Evolutionary conservation across 202 grass and related monocot genomes (phyloP).

Genomic region (Zoysia matrella): DNA sequence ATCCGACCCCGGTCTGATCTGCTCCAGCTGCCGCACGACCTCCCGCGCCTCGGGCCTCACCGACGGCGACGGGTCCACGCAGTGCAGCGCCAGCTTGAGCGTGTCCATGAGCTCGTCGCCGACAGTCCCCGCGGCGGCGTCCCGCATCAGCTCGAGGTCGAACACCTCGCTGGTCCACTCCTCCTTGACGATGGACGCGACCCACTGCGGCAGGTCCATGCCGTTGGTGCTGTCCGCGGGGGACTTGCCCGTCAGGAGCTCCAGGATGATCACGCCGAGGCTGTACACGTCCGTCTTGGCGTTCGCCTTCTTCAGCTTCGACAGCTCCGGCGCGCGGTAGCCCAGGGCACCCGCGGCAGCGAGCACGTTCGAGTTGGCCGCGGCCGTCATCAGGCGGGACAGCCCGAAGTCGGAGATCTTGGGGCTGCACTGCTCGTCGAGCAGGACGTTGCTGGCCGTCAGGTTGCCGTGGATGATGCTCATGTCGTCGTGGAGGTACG

Average conservation of each 20-base stretch:
- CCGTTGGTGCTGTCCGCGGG: conserved; percentile 63
- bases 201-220: conserved; percentile 73
- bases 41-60: conserved; percentile 55
- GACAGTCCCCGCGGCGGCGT: conserved; percentile 29
- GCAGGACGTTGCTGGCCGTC: conserved; percentile 63
- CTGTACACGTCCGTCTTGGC: conserved; percentile 72
- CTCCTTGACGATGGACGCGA: conserved; percentile 73
- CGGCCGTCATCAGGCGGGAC: conserved; percentile 63
- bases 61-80: conserved; percentile 54
- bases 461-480: conserved; percentile 72
- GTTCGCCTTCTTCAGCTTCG: conserved; percentile 67
- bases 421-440: conserved; percentile 50
- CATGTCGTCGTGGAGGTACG: conserved; percentile 60
- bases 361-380: conserved; percentile 58
- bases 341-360: conserved; percentile 53
- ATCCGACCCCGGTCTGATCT: conserved; percentile 50
- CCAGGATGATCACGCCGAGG: conserved; percentile 70
- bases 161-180: conserved; percentile 89
- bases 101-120: conserved; percentile 70
- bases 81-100: conserved; percentile 75
- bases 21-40: conserved; percentile 62
- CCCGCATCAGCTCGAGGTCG: conserved; percentile 68
- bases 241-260: conserved; percentile 73
- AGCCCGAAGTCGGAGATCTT: conserved; percentile 68
- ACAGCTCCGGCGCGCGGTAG: conserved; percentile 64